phyloP scores from a whole-genome alignment of 2,329 filamentous ascomycete genomes.

The Hypoxylon sp. region DNA sequence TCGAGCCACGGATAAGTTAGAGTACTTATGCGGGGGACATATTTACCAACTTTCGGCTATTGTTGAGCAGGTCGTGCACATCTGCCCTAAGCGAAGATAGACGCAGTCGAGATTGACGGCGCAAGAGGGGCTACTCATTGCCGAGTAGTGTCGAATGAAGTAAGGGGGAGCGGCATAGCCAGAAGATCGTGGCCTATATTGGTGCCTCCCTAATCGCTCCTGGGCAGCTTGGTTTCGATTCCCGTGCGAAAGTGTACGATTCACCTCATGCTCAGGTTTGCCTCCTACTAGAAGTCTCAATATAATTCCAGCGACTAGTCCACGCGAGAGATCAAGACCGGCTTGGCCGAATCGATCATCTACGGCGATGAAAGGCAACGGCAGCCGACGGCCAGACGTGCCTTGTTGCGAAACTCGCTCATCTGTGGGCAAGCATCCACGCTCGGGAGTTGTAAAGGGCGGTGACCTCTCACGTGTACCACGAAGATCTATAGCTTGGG shows the following conservation, averaged over 20 bases:
- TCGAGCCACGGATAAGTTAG: constrained; percentile 31
- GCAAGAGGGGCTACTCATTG: constrained; percentile 31
- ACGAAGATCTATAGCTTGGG: constrained; percentile 17
- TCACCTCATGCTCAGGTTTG: neutral
- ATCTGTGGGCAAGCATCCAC: constrained; percentile 14
- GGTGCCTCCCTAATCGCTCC: neutral
- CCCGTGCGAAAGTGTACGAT: constrained; percentile 2
- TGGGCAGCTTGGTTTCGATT: neutral
- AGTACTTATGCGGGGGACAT: constrained; percentile 27
- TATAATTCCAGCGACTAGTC: neutral
- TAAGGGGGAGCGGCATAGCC: constrained; percentile 3
- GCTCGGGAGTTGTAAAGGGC: constrained; percentile 14
- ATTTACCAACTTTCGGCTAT: constrained; percentile 36
- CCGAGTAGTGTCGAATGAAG: constrained; percentile 9
- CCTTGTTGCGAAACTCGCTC: constrained; percentile 27
- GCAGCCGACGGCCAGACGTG: constrained; percentile 29
- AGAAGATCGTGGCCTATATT: constrained; percentile 13
- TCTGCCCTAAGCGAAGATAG: constrained; percentile 30
- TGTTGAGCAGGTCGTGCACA: constrained; percentile 24
- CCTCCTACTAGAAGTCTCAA: neutral
- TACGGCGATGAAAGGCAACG: constrained; percentile 12
- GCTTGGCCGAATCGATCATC: constrained; percentile 8
- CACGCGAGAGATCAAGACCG: neutral
- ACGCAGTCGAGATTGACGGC: constrained; percentile 18
- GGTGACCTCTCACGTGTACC: constrained; percentile 4